Evolutionary conservation across 208 protist genomes (phyloP), one percentile per base, ranked within the genome.

Genomic region (Angomonas deanei): DNA sequence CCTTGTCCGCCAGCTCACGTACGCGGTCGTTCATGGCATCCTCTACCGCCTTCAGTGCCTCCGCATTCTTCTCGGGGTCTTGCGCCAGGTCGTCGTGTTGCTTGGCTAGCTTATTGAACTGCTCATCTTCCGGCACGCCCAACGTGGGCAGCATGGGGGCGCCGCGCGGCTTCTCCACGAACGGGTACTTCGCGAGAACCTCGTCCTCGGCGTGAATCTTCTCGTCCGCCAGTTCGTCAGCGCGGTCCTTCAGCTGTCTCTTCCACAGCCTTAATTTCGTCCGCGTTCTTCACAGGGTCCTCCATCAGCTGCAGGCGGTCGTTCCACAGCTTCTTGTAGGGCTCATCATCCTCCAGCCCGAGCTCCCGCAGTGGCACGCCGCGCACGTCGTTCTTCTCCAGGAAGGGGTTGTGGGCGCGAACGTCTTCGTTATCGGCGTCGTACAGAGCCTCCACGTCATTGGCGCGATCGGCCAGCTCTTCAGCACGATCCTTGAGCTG

Each of bases 401-500:
- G 65, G 65, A 76, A 83, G 27, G 77, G 68, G 65, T 78, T 69
- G 23, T 42, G 66, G 23, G 76, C 72, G 30, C 64, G 72, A 19
- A 73, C 72, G 5, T 59, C 72, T 48, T 82, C 76, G 31, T 70
- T 42, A 21, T 38, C 72, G 54, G 65, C 60, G 4, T 19, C 54
- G 32, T 56, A 68, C n/a, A 68, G 15, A 27, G 58, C 66, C 28
- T 81, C 70, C 52, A 77, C 36, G 15, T 48, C 59, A 19, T 70
- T 61, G 13, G 53, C 54, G 34, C 23, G 26, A 5, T 50, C 60
- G 26, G 72, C 72, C n/a, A 71, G 38, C 38, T 54, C 68, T 26
- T 39, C 11, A 39, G 68, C 73, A 17, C n/a, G n/a, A n/a, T n/a
- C n/a, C n/a, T n/a, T n/a, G n/a, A n/a, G n/a, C n/a, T n/a, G n/a